Evolutionary conservation across 2,329 filamentous ascomycete genomes (phyloP), one percentile per base, ranked within the genome.

Genomic region (Botrytis pseudocinerea): DNA sequence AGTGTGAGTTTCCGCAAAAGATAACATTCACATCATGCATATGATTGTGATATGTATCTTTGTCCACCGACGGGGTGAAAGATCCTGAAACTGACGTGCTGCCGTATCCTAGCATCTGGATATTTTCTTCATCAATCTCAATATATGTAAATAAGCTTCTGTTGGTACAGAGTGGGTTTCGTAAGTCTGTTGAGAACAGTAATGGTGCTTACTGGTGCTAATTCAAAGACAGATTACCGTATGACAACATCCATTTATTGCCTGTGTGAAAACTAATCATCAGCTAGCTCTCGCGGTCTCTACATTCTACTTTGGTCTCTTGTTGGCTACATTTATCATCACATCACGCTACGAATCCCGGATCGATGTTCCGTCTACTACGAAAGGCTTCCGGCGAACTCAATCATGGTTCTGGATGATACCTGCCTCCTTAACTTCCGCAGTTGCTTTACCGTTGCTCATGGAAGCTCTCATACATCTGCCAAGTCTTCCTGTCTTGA

Each of bases 391-490:
- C 20, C 20, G 25, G 22, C 22, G 6, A 18, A n/a, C 44, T 66
- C 44, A 22, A 40, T 46, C 48, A 46, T 79, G 76, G 75, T 16
- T 60, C 16, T 40, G 46, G n/a, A 77, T 77, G 76, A 51, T 78
- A 61, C 73, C 75, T 25, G 76, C 76, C 3, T 70, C 78, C 38
- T 40, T 77, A 12, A 51, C 75, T 32, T 77, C 77, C 59, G 76
- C 78, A 8, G 72, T 73, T 3, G 75, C 78, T 48, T 57, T 79
- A 14, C 78, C 77, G 16, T 62, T 79, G 69, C 66, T 79, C 25
- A 62, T 78, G 38, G 73, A 79, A 70, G 77, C 74, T 16, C 42
- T 80, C 8, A 61, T 79, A 1, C 78, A 80, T 61, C 75, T 79
- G 75, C 75, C 76, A 18, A 79, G 76, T 61, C 71, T 80, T 25